phyloP scores from a whole-genome alignment of 441 rosid species.

The Gossypium davidsonii region DNA sequence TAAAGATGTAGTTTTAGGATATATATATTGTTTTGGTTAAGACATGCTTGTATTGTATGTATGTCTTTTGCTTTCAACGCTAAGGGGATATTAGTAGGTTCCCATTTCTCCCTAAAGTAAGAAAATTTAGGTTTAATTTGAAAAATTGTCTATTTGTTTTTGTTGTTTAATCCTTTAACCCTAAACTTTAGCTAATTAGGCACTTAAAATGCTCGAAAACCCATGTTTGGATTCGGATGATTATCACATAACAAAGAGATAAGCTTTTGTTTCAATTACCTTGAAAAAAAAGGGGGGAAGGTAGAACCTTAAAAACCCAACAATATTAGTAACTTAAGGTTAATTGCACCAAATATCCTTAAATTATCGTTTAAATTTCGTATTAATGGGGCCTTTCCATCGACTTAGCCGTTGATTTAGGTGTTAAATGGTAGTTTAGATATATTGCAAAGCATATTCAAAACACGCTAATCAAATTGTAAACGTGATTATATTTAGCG shows the following conservation, averaged over 20 bases:
- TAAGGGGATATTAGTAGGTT: constrained; percentile 13
- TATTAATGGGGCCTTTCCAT: too few relatives aligned
- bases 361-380: too few relatives aligned
- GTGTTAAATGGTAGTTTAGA: too few relatives aligned
- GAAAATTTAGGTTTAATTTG: neutral
- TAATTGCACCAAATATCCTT: too few relatives aligned
- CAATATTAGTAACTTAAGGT: neutral
- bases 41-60: neutral
- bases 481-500: too few relatives aligned
- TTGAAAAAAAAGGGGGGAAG: neutral
- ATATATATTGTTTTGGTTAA: constrained; percentile 5
- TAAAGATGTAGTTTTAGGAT: constrained; percentile 19
- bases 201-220: neutral
- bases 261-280: neutral
- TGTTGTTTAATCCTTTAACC: neutral
- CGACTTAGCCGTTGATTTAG: too few relatives aligned
- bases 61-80: constrained; percentile 22
- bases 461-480: too few relatives aligned
- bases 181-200: neutral
- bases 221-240: neutral
- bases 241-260: neutral
- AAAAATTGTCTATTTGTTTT: neutral
- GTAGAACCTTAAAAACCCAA: neutral
- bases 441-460: too few relatives aligned
- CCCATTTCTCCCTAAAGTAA: constrained; percentile 13